Conservation (phyloP, 768 basidiomycete genomes). For the Russula compacta region DNA sequence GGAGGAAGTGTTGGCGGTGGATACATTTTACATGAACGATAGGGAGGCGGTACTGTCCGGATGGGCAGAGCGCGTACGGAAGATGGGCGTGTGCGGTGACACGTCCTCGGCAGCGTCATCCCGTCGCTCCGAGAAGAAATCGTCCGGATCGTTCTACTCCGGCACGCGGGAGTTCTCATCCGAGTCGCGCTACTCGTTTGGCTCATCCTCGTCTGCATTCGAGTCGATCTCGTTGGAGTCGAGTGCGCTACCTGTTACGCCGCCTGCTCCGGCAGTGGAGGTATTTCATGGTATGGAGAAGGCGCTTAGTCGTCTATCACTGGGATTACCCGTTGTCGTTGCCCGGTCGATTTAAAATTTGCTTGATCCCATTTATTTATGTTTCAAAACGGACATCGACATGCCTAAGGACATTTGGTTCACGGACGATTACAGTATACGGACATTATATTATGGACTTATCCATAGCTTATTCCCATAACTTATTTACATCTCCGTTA, state of each 20-base stretch:
- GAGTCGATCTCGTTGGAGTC: not conserved
- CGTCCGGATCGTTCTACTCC: not conserved
- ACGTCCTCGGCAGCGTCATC: not conserved
- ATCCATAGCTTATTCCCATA: not conserved
- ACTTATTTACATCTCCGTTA: not conserved
- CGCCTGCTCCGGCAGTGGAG: not conserved
- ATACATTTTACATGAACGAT: conserved; percentile 53
- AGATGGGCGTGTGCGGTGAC: not conserved
- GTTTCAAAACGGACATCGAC: not conserved
- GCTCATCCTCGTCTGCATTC: not conserved
- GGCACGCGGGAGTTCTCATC: not conserved
- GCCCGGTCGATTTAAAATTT: not conserved
- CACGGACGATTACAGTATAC: not conserved
- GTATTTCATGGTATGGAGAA: not conserved
- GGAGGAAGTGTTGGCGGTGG: conserved; percentile 41
- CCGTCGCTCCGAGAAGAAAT: not conserved
- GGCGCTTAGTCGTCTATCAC: not conserved
- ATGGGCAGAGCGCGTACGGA: not conserved
- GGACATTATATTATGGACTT: not conserved
- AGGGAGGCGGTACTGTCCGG: conserved; percentile 26
- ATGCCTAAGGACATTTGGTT: not conserved
- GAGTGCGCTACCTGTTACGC: not conserved
- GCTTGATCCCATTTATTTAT: not conserved
- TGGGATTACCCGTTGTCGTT: not conserved
- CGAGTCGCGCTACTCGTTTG: not conserved